Percentiles rank a stretch among this genome's conserved stretches.
These are phyloP conservation scores for Leucosporidium yakuticum DNA, from an alignment of 768 basidiomycete genomes.

Conservation along the genomic window DNA sequence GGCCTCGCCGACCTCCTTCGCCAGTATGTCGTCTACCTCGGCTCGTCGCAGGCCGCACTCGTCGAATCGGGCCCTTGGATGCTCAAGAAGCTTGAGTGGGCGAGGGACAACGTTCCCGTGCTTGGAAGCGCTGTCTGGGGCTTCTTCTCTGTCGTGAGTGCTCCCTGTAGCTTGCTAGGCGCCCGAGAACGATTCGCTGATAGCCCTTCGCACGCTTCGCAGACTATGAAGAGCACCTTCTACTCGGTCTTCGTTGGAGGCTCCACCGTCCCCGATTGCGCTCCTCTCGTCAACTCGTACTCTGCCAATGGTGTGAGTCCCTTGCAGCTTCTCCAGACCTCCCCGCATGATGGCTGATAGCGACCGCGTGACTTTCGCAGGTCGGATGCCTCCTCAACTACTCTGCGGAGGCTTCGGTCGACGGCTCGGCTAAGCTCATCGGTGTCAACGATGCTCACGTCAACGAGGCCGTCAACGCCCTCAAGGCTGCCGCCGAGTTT, in stretches of 20 bases:
- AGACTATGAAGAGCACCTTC: slow-evolving; percentile 37
- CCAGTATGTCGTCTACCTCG: slow-evolving; percentile 32
- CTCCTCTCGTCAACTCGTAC: slow-evolving; percentile 7
- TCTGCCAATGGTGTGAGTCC: slow-evolving; percentile 16
- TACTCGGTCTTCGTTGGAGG: slow-evolving; percentile 35
- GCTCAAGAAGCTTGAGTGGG: slow-evolving; percentile 27
- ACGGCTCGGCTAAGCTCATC: slow-evolving; percentile 2
- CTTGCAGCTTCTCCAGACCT: background rate
- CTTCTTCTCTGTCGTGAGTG: slow-evolving; percentile 23
- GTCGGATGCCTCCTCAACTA: slow-evolving; percentile 37
- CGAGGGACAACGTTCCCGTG: slow-evolving; percentile 27
- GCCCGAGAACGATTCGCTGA: background rate
- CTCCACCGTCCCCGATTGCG: slow-evolving; percentile 27
- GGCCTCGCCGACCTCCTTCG: slow-evolving; percentile 19
- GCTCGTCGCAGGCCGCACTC: slow-evolving; percentile 17
- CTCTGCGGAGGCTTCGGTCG: slow-evolving; percentile 34
- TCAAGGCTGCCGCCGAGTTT: slow-evolving; percentile 26
- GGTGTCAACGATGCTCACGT: slow-evolving; percentile 24
- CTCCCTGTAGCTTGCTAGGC: background rate
- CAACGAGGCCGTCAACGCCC: slow-evolving; percentile 23
- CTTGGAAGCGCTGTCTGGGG: slow-evolving; percentile 26
- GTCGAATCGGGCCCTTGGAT: slow-evolving; percentile 31
- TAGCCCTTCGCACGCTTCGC: background rate
- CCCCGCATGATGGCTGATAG: background rate
- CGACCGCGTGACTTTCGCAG: background rate